Evolutionary conservation across 2,329 filamentous ascomycete genomes (phyloP).

Genomic region (Neospermospora avenae): DNA sequence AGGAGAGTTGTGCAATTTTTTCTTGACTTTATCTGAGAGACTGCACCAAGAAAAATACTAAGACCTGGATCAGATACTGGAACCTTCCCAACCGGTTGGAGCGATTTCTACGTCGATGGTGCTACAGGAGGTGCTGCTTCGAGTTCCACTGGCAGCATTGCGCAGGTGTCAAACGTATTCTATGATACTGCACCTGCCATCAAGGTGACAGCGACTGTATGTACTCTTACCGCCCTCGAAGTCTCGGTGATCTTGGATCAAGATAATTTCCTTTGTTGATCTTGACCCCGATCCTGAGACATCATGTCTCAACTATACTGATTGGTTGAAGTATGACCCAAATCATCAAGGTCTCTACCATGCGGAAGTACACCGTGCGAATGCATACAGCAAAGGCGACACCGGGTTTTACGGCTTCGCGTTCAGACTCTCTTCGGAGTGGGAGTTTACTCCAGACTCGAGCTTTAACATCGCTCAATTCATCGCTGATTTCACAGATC

Average conservation of each 20-base stretch:
- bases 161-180: slow-evolving; percentile 16
- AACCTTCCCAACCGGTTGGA: slow-evolving; percentile 14
- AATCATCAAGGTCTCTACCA: slow-evolving; percentile 45
- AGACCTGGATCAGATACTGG: background rate
- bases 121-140: background rate
- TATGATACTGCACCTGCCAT: slow-evolving; percentile 11
- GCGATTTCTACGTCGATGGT: slow-evolving; percentile 1
- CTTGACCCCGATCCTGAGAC: too few species aligned
- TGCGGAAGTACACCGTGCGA: slow-evolving; percentile 44
- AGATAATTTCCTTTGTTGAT: too few species aligned
- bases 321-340: too few species aligned
- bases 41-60: slow-evolving; percentile 2
- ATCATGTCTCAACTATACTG: too few species aligned
- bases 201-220: slow-evolving; percentile 38
- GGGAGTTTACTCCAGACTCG: slow-evolving; percentile 44
- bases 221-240: too few species aligned
- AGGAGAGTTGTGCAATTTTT: too few species aligned
- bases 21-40: too few species aligned
- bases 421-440: slow-evolving; percentile 46
- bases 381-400: slow-evolving; percentile 45
- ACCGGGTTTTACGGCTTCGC: slow-evolving; percentile 48
- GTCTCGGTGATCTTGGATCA: too few species aligned
- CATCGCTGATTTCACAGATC: slow-evolving; percentile 46
- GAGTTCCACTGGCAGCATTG: slow-evolving; percentile 7
- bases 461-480: slow-evolving; percentile 49